Percentiles rank a stretch among this genome's conserved stretches.
Conservation (phyloP, 2,329 filamentous ascomycete species). For the Lithohypha guttulata region DNA sequence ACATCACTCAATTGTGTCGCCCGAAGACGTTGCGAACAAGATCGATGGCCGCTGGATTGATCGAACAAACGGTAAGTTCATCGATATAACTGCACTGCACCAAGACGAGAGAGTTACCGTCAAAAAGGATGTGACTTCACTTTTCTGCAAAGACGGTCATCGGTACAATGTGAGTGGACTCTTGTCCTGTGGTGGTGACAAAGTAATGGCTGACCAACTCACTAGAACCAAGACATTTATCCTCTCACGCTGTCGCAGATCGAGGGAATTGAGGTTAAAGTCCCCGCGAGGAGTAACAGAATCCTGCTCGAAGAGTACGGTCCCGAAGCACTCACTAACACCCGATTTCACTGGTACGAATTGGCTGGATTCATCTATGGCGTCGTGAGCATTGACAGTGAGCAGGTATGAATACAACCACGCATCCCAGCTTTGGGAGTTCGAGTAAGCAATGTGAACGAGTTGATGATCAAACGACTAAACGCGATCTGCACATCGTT, state of each 20-base stretch:
- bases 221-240: not conserved
- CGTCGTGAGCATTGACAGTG: no score
- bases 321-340: not conserved
- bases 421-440: no score
- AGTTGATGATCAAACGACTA: no score
- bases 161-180: not conserved
- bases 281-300: not conserved
- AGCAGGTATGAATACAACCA: no score
- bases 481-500: no score
- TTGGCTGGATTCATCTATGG: no score
- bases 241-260: not conserved
- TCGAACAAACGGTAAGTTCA: conserved; percentile 12
- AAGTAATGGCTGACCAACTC: not conserved
- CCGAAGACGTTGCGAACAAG: conserved; percentile 12
- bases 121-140: not conserved
- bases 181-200: not conserved
- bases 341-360: not conserved
- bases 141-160: not conserved
- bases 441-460: no score
- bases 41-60: conserved; percentile 17
- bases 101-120: no score
- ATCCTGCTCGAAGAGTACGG: not conserved
- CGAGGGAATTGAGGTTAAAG: not conserved
- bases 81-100: conserved; percentile 15
- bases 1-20: conserved; percentile 9